Conservation (phyloP, 2,329 filamentous ascomycete genomes). For the Aspergillus costaricaensis region DNA sequence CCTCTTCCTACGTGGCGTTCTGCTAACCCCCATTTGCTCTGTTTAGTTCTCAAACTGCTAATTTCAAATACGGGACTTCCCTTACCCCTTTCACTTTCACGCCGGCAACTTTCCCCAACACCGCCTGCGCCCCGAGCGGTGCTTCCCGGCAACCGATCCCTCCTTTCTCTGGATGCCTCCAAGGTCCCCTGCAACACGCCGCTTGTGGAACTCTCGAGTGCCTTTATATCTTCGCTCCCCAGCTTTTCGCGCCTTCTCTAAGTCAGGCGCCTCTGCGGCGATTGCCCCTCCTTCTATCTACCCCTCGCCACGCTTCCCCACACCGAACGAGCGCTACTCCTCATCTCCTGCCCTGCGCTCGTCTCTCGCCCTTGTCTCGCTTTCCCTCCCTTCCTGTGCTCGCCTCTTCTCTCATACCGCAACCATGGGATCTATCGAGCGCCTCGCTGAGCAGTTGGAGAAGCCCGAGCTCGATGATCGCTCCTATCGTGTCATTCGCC, state of each 20-base stretch:
- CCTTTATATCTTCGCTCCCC: slow-evolving; percentile 13
- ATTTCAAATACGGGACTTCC: neutral
- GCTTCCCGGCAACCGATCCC: slow-evolving; percentile 7
- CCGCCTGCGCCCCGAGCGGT: neutral
- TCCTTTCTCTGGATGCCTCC: slow-evolving; percentile 34
- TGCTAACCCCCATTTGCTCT: neutral
- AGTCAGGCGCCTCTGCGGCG: slow-evolving; percentile 16
- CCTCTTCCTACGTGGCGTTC: neutral
- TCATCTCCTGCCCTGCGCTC: slow-evolving; percentile 9
- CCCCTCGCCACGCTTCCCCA: slow-evolving; percentile 19
- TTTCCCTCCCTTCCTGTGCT: slow-evolving; percentile 22
- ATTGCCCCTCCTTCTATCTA: slow-evolving; percentile 21
- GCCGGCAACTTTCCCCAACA: neutral
- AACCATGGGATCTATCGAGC: slow-evolving; percentile 33
- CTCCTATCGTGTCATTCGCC: slow-evolving; percentile 79
- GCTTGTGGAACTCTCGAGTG: slow-evolving; percentile 24
- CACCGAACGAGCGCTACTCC: slow-evolving; percentile 12
- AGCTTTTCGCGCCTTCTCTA: slow-evolving; percentile 19
- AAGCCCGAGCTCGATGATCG: slow-evolving; percentile 84
- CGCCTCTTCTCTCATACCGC: slow-evolving; percentile 23
- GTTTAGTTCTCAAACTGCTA: neutral
- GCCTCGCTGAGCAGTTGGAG: slow-evolving; percentile 71
- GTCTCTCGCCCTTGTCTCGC: slow-evolving; percentile 17
- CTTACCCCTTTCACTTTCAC: neutral
- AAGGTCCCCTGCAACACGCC: slow-evolving; percentile 37